These are phyloP conservation scores for Cryptococcus deneoformans DNA, from an alignment of 1,284 basidiomycete species.

Conservation along the genomic window DNA sequence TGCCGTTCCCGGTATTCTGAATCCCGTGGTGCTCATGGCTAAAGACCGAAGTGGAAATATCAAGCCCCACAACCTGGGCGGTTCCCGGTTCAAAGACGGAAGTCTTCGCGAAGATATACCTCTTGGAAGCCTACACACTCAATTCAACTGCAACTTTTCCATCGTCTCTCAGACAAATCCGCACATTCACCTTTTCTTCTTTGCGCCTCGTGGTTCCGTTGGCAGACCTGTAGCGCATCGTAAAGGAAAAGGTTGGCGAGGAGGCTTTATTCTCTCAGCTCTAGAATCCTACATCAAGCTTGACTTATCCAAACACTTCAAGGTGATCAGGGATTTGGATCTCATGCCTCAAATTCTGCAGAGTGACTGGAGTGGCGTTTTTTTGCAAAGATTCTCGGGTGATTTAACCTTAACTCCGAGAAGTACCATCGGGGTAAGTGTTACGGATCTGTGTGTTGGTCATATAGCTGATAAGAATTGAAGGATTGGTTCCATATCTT, in stretches of 20 bases:
- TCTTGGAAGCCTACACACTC: conserved; percentile 84
- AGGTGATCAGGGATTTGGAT: conserved; percentile 89
- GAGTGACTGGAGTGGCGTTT: conserved; percentile 93
- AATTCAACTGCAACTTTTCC: conserved; percentile 93
- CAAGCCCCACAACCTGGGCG: conserved; percentile 90
- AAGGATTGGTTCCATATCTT: conserved; percentile 82
- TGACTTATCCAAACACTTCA: conserved; percentile 93
- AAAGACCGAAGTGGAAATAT: conserved; percentile 80
- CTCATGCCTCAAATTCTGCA: conserved; percentile 81
- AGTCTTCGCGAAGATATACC: conserved; percentile 92
- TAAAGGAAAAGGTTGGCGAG: conserved; percentile 72
- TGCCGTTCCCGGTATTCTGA: conserved; percentile 50
- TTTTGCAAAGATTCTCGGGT: conserved; percentile 63
- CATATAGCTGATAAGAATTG: conserved; percentile 6
- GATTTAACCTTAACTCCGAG: conserved; percentile 71
- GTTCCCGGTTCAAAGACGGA: conserved; percentile 84
- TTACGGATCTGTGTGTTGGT: background rate
- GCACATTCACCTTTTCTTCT: conserved; percentile 98
- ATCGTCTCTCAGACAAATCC: conserved; percentile 94
- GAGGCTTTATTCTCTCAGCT: conserved; percentile 90
- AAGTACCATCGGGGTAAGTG: conserved; percentile 65
- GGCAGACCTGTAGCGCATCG: conserved; percentile 53
- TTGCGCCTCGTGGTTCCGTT: conserved; percentile 88
- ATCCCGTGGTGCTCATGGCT: conserved; percentile 80
- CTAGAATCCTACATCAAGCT: conserved; percentile 91